A percentile compares a stretch with the other conserved stretches of the same genome.
These are phyloP conservation scores for Halophytophthora polymorphica DNA, from an alignment of 352 stramenopile genomes.

Conservation along the genomic window DNA sequence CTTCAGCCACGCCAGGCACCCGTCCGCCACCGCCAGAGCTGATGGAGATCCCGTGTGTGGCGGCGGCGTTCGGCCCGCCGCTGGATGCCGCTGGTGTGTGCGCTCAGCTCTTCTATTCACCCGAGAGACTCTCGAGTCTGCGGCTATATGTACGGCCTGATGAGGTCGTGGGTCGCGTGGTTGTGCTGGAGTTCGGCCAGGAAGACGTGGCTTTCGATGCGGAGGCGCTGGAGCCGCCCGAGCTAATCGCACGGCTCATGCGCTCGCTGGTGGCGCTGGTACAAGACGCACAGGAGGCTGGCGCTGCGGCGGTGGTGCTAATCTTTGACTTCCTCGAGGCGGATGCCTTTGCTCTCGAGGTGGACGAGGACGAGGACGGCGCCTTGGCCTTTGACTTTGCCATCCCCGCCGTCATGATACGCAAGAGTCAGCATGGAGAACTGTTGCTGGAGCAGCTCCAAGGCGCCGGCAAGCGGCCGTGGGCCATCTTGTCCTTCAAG, in stretches of 20 bases:
- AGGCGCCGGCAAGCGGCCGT: constrained; percentile 27
- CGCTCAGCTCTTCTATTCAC: constrained; percentile 61
- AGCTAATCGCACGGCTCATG: constrained; percentile 68
- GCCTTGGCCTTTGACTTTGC: constrained; percentile 41
- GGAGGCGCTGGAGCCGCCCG: constrained; percentile 48
- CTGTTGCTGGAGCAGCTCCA: constrained; percentile 52
- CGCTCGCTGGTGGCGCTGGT: constrained; percentile 64
- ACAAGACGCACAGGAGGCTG: constrained; percentile 63
- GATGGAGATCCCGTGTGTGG: constrained; percentile 57
- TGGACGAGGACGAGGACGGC: constrained; percentile 32
- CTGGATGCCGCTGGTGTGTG: constrained; percentile 32
- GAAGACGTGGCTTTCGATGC: constrained; percentile 51
- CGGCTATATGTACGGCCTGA: constrained; percentile 65
- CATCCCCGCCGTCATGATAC: constrained; percentile 70
- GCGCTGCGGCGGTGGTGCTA: constrained; percentile 49
- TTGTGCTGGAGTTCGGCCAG: constrained; percentile 70
- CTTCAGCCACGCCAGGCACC: constrained; percentile 1
- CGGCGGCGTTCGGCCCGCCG: constrained; percentile 47
- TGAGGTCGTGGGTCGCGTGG: constrained; percentile 57
- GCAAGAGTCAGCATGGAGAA: constrained; percentile 49
- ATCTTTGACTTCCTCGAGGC: constrained; percentile 73
- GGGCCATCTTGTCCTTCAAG: constrained; percentile 51
- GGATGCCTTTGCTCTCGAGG: constrained; percentile 58
- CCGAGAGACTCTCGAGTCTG: constrained; percentile 56
- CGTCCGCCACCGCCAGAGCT: constrained; percentile 15